phyloP scores from a whole-genome alignment of 495 filamentous ascomycete genomes.

The Xylaria scruposa region DNA sequence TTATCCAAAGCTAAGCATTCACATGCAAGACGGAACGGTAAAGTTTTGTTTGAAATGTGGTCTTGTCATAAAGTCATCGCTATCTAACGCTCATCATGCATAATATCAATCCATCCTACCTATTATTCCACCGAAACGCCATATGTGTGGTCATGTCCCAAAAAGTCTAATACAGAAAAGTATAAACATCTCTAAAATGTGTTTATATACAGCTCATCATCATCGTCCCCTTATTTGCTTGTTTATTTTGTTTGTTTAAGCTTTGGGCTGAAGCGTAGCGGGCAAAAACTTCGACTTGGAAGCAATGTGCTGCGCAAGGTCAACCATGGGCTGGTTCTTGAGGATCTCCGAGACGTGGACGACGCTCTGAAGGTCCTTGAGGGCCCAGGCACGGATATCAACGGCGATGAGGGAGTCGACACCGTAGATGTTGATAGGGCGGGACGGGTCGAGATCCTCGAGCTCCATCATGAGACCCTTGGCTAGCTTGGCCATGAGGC shows the following conservation, averaged over 20 bases:
- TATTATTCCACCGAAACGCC: background rate
- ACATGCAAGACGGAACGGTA: background rate
- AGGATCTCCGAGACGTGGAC: slow-evolving; percentile 61
- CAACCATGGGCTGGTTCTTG: slow-evolving; percentile 44
- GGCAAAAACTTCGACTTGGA: slow-evolving; percentile 39
- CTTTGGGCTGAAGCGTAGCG: slow-evolving; percentile 25
- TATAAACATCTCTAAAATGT: background rate
- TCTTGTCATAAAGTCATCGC: slow-evolving; percentile 24
- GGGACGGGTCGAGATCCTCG: slow-evolving; percentile 38
- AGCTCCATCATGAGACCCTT: slow-evolving; percentile 40
- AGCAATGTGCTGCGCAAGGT: slow-evolving; percentile 38
- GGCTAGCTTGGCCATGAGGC: slow-evolving; percentile 39
- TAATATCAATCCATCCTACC: background rate
- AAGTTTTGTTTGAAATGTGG: slow-evolving; percentile 26
- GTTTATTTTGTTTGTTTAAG: slow-evolving; percentile 12
- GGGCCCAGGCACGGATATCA: slow-evolving; percentile 54
- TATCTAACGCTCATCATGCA: slow-evolving; percentile 17
- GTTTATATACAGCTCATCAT: background rate
- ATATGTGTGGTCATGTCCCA: background rate
- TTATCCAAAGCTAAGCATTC: background rate
- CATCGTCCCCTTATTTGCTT: background rate
- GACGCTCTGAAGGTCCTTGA: slow-evolving; percentile 50
- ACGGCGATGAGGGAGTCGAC: slow-evolving; percentile 60
- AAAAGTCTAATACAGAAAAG: background rate
- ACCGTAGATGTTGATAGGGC: slow-evolving; percentile 43